Percentiles rank a stretch among this genome's conserved stretches.
Evolutionary conservation across 768 basidiomycete genomes (phyloP).

Genomic region (Phallus indusiatus): DNA sequence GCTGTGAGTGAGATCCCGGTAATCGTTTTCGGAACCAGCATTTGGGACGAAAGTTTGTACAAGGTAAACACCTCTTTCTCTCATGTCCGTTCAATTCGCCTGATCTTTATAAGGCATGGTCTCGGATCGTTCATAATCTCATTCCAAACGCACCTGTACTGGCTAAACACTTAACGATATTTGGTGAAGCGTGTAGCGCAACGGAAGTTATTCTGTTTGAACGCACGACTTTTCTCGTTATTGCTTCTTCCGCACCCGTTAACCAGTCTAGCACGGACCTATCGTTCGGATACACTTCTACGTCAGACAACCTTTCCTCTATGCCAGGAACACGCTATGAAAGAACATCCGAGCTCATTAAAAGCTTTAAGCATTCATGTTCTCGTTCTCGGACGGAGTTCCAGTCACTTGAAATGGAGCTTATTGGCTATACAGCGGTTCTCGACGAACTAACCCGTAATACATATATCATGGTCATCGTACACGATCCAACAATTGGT

Average conservation of each 20-base stretch:
- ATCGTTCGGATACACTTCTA: conserved; percentile 11
- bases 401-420: conserved; percentile 77
- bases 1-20: conserved; percentile 52
- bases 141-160: conserved; percentile 93
- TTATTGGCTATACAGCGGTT: conserved; percentile 77
- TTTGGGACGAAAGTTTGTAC: conserved; percentile 96
- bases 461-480: conserved; percentile 85
- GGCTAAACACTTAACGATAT: conserved; percentile 74
- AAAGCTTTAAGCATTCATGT: conserved; percentile 90
- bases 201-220: conserved; percentile 96
- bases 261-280: conserved; percentile 12
- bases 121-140: conserved; percentile 90
- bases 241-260: conserved; percentile 54
- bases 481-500: conserved; percentile 87
- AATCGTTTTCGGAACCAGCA: conserved; percentile 86
- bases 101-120: conserved; percentile 72
- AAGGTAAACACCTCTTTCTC: conserved; percentile 42
- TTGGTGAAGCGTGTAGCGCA: conserved; percentile 80
- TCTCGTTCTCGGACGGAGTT: conserved; percentile 80
- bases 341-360: conserved; percentile 87
- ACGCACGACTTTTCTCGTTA: conserved; percentile 95
- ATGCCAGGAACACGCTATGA: conserved; percentile 69
- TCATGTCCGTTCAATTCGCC: conserved; percentile 7
- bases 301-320: conserved; percentile 27
- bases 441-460: conserved; percentile 90